Base-by-base conservation (phyloP, 306 rosid species). In the Begonia fuchsioides region DNA sequence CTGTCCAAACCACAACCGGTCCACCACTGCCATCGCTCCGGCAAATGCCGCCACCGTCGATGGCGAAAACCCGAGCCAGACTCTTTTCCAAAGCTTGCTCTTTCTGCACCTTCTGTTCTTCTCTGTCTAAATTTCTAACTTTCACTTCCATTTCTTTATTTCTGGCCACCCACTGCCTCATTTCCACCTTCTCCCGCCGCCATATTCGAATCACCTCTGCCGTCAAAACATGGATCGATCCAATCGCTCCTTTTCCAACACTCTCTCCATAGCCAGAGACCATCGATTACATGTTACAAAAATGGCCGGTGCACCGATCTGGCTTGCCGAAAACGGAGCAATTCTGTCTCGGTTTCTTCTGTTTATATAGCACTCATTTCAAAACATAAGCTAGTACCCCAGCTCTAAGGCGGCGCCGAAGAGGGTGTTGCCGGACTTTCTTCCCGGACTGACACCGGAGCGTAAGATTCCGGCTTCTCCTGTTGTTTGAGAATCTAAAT, bases 211-310 rank as follows among this genome's bases (percentile, higher is more conserved):
- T 68, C 57, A 92, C 92, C 56, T 76, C 75, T 72, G 43, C 60
- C 8, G 98, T 71, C 45, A 85, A 85, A 48, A 66, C 58, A 44
- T 70, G 93, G 93, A 92, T 85, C 38, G 86, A 71, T 17, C 73
- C 88, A 40, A 92, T 77, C 17, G 85, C 98, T 72, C 87, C 58
- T 73, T 82, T 62, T 85, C 98, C 13, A 94, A 82, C 64, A 82
- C 63, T 68, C 81, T 77, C 20, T 92, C 93, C 74, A 92, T 56
- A 47, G 92, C 81, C 72, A 79, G 94, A 47, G 87, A 75, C 98
- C 98, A 85, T 49, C 80, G 98, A 63, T 92, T 72, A 64, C 98
- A 92, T 63, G 85, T 79, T 13, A 92, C 93, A 66, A 92, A 92
- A 52, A 92, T 67, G 32, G 77, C 79, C 5, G 98, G 98, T 13